Evolutionary conservation across 768 basidiomycete species (phyloP).

Genomic region (Dacryopinax spathularia): DNA sequence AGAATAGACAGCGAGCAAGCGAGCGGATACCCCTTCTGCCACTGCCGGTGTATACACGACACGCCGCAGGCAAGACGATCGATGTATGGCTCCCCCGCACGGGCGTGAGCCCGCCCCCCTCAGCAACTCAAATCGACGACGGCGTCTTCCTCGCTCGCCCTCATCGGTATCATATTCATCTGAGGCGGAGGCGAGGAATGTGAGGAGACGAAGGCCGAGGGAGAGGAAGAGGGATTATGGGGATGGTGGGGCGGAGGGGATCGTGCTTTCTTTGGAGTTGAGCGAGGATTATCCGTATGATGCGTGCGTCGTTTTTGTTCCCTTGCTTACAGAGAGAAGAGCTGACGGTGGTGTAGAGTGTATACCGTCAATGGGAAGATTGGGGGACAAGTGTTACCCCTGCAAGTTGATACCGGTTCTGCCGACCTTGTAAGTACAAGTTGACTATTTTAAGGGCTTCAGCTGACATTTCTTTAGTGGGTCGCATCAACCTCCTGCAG

Average conservation of each 20-base stretch:
- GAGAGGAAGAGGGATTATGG: background rate
- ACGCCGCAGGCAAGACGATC: no score
- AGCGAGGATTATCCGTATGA: background rate
- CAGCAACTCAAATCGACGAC: no score
- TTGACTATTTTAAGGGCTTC: conserved; percentile 4
- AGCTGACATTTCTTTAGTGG: conserved; percentile 41
- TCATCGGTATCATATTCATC: no score
- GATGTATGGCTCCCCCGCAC: no score
- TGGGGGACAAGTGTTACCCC: conserved; percentile 41
- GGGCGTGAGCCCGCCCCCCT: no score
- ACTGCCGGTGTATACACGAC: no score
- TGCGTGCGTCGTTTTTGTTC: background rate
- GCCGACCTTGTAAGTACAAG: conserved; percentile 50
- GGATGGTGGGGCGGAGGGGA: background rate
- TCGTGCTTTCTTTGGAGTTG: background rate
- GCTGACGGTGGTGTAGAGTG: conserved; percentile 27
- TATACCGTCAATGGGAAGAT: conserved; percentile 50
- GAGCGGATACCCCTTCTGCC: no score
- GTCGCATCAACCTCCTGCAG: conserved; percentile 53
- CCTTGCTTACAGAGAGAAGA: background rate
- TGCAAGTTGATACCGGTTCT: conserved; percentile 72
- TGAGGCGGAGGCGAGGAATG: background rate
- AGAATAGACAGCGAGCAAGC: no score
- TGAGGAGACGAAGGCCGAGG: background rate
- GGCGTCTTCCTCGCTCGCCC: no score